These are phyloP conservation scores for Pyrenophora graminea DNA, from an alignment of 2,329 filamentous ascomycete genomes.

Conservation along the genomic window DNA sequence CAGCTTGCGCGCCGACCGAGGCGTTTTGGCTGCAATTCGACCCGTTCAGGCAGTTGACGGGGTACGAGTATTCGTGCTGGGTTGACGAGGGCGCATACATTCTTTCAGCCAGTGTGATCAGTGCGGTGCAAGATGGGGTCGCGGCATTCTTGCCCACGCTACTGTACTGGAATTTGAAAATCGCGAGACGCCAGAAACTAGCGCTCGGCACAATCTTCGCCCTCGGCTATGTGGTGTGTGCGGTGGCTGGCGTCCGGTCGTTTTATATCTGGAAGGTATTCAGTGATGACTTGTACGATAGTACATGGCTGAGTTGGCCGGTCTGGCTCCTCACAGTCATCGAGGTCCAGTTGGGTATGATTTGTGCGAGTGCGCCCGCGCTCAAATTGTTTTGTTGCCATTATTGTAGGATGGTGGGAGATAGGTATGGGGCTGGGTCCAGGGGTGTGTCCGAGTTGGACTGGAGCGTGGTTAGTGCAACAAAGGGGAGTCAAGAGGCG, in stretches of 20 bases:
- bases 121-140: constrained; percentile 23
- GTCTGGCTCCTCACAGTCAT: constrained; percentile 18
- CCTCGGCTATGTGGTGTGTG: constrained; percentile 17
- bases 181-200: constrained; percentile 22
- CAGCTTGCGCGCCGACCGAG: constrained; percentile 15
- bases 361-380: constrained; percentile 23
- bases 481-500: not conserved
- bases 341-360: constrained; percentile 23
- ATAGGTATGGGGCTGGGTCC: not conserved
- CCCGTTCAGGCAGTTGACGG: not conserved
- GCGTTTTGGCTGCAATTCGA: constrained; percentile 27
- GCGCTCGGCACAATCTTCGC: constrained; percentile 24
- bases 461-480: not conserved
- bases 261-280: constrained; percentile 17
- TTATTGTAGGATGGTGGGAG: not conserved
- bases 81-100: constrained; percentile 23
- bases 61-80: constrained; percentile 18
- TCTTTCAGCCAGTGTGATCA: constrained; percentile 16
- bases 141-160: constrained; percentile 20
- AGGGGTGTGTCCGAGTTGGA: not conserved
- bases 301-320: constrained; percentile 20
- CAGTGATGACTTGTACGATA: constrained; percentile 20
- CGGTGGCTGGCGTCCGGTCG: constrained; percentile 12
- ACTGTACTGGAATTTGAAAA: constrained; percentile 28
- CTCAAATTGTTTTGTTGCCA: constrained; percentile 24